These are phyloP conservation scores for Talaromyces pinophilus DNA, from an alignment of 2,329 filamentous ascomycete genomes.

Conservation along the genomic window DNA sequence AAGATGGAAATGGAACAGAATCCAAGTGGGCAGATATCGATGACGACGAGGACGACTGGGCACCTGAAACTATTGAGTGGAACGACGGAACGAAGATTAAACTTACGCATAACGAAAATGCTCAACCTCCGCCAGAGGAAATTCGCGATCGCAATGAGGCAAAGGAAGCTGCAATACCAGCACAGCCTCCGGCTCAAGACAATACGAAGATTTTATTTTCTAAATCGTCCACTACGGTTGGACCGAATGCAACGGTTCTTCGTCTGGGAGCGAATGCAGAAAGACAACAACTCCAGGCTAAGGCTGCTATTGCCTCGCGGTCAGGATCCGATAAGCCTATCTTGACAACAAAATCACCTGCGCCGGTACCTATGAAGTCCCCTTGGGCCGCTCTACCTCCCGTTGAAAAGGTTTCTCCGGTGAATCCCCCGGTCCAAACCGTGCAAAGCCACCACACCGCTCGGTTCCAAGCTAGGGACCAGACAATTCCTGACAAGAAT, in stretches of 20 bases:
- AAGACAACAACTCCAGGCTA: conserved; percentile 42
- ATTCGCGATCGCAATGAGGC: conserved; percentile 26
- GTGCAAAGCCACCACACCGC: conserved; percentile 40
- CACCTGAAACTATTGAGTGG: conserved; percentile 68
- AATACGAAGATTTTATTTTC: conserved; percentile 32
- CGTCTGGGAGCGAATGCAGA: conserved; percentile 51
- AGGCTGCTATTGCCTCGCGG: conserved; percentile 47
- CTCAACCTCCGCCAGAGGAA: conserved; percentile 27
- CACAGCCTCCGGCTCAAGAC: conserved; percentile 31
- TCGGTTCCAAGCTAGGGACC: conserved; percentile 58
- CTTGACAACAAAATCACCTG: conserved; percentile 47
- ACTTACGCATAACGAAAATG: conserved; percentile 50
- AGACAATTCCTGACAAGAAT: conserved; percentile 56
- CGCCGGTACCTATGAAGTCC: conserved; percentile 74
- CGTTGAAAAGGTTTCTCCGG: conserved; percentile 74
- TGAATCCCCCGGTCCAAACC: conserved; percentile 54
- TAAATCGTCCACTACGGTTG: conserved; percentile 48
- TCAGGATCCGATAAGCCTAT: conserved; percentile 57
- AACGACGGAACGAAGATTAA: conserved; percentile 68
- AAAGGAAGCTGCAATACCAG: conserved; percentile 26
- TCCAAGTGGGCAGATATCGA: conserved; percentile 70
- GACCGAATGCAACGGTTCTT: conserved; percentile 53
- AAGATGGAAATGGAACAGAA: conserved; percentile 62
- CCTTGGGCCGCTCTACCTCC: conserved; percentile 88
- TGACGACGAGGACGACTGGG: conserved; percentile 69